Percentiles rank a stretch among this genome's conserved stretches.
These are phyloP conservation scores for Cyberlindnera veronae DNA, from an alignment of 805 yeast species.

Conservation along the genomic window DNA sequence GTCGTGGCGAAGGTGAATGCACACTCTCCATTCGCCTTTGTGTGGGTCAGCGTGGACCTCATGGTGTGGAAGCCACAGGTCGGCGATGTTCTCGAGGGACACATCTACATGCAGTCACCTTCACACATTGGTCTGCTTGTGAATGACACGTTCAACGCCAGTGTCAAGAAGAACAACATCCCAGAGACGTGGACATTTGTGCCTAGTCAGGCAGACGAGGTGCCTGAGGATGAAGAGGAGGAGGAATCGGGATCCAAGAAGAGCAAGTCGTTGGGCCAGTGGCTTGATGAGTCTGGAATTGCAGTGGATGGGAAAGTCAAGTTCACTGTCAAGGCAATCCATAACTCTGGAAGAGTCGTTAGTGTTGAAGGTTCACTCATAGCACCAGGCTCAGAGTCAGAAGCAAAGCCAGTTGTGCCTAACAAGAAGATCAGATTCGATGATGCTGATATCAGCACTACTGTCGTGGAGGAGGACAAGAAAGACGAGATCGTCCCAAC, in stretches of 20 bases:
- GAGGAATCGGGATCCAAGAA: constrained; percentile 24
- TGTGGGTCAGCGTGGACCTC: constrained; percentile 83
- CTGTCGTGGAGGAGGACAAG: constrained; percentile 17
- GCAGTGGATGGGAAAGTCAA: constrained; percentile 79
- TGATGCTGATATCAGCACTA: constrained; percentile 35
- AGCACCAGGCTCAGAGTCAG: constrained; percentile 40
- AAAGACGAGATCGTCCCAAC: constrained; percentile 19
- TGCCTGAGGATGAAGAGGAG: constrained; percentile 20
- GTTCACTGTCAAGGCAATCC: constrained; percentile 70
- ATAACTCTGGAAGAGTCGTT: constrained; percentile 74
- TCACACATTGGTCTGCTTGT: constrained; percentile 89
- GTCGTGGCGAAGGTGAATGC: constrained; percentile 61
- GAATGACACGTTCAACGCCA: constrained; percentile 93
- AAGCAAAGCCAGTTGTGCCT: constrained; percentile 49
- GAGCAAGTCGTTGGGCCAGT: constrained; percentile 57
- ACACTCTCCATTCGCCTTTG: constrained; percentile 81
- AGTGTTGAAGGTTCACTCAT: constrained; percentile 83
- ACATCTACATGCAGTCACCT: constrained; percentile 87
- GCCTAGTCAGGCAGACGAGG: constrained; percentile 71
- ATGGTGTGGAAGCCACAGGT: constrained; percentile 85
- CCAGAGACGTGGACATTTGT: constrained; percentile 87
- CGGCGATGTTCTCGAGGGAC: constrained; percentile 87
- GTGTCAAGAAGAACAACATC: constrained; percentile 78
- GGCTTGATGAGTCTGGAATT: constrained; percentile 75
- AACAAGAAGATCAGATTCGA: constrained; percentile 48